A percentile compares a stretch with the other conserved stretches of the same genome.
Evolutionary conservation across 768 basidiomycete genomes (phyloP).

Genomic region (Rhizopogon rudus): DNA sequence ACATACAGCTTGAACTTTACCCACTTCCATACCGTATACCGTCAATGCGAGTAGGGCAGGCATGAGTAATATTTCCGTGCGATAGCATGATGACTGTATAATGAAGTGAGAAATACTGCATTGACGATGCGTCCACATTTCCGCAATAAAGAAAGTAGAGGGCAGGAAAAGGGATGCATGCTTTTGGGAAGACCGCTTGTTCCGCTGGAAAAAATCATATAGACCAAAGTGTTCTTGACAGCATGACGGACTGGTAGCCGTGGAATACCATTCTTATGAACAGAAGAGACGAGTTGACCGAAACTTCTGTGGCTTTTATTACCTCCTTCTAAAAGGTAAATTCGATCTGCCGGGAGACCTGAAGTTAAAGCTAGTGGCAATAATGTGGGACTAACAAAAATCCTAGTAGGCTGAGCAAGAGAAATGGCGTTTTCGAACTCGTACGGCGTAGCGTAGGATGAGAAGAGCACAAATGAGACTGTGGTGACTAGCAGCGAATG

Average conservation of each 20-base stretch:
- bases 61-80: constrained; percentile 47
- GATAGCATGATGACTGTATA: constrained; percentile 46
- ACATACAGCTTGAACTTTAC: constrained; percentile 19
- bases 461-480: constrained; percentile 42
- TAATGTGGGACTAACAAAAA: constrained; percentile 42
- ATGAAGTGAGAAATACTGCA: constrained; percentile 26
- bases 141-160: neutral
- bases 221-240: constrained; percentile 47
- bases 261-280: constrained; percentile 30
- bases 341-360: constrained; percentile 29
- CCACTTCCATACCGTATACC: constrained; percentile 19
- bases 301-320: constrained; percentile 34
- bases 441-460: constrained; percentile 41
- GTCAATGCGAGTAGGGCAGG: constrained; percentile 32
- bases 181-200: constrained; percentile 68
- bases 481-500: constrained; percentile 38
- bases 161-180: constrained; percentile 9
- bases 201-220: constrained; percentile 65
- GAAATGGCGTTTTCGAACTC: constrained; percentile 43
- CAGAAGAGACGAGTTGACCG: constrained; percentile 33
- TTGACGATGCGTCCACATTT: neutral
- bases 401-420: constrained; percentile 36
- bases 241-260: constrained; percentile 36
- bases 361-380: constrained; percentile 30
- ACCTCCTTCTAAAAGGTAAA: constrained; percentile 41